Evolutionary conservation across 495 filamentous ascomycete species (phyloP), one percentile per base, ranked within the genome.

Genomic region (Penicillium coprophilum): DNA sequence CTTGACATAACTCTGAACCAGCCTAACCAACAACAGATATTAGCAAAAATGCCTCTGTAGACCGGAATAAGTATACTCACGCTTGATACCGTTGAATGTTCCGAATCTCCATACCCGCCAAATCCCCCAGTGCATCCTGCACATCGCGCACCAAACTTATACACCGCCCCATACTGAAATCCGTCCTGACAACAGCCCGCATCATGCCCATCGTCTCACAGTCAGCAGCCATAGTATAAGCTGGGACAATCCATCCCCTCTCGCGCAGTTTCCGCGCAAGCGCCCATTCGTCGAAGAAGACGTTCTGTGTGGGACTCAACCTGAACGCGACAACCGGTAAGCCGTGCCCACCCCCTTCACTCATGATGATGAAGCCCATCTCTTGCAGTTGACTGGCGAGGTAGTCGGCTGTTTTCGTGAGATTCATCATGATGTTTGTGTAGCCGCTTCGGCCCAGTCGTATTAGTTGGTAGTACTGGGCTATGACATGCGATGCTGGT

Each of bases 401-500:
- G 69, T 94, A 91, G 70, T 94, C 85, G 10, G 91, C 84, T 4
- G 84, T 91, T 46, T 83, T 82, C 47, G 88, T 93, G 27, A 94
- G 77, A 72, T 95, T 95, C 49, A 73, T 69, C 91, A 96, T 95
- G 72, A 94, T 91, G 55, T 84, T 71, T 11, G 84, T 78, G 76
- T 94, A 96, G n/a, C 91, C 91, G 59, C 84, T 82, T 75, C 91
- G 90, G 44, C 91, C 91, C 2, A 96, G 83, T 10, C 91, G 88
- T 72, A 95, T 92, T 64, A 96, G 79, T 67, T 95, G 90, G 75
- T 96, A 96, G 76, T 96, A 96, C 71, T 96, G 91, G 34, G 90
- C 91, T 61, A 95, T 94, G 61, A 96, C 85, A 66, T 94, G 91
- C 32, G 85, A 87, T 30, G 91, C 91, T 46, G 91, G 89, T 66